Evolutionary conservation across 768 basidiomycete species (phyloP).

Genomic region (Udeniomyces megalosporus): DNA sequence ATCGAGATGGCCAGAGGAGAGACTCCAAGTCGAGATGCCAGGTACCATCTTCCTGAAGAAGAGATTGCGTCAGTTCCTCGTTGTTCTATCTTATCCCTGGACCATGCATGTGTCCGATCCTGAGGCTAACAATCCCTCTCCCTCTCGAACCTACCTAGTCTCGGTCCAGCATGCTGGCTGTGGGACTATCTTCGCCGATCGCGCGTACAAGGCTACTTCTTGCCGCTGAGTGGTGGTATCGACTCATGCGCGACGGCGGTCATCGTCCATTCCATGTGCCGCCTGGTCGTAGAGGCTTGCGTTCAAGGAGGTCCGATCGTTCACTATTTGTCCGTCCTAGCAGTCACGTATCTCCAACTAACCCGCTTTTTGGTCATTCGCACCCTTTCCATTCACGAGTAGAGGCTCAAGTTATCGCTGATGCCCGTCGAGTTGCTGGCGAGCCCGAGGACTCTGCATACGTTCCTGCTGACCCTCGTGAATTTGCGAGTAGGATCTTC

Average conservation of each 20-base stretch:
- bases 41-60: slow-evolving; percentile 79
- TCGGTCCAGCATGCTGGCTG: slow-evolving; percentile 98
- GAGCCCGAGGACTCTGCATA: slow-evolving; percentile 68
- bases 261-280: slow-evolving; percentile 93
- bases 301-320: slow-evolving; percentile 45
- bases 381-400: slow-evolving; percentile 9
- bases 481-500: slow-evolving; percentile 74
- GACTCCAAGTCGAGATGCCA: slow-evolving; percentile 39
- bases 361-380: not conserved
- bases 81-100: not conserved
- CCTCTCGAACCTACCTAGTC: slow-evolving; percentile 33
- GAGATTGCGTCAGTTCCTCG: slow-evolving; percentile 72
- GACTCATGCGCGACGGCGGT: slow-evolving; percentile 94
- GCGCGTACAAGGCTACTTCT: slow-evolving; percentile 80
- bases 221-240: slow-evolving; percentile 89
- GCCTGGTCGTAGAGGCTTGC: slow-evolving; percentile 60
- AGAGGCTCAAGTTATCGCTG: slow-evolving; percentile 74
- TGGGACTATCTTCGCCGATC: slow-evolving; percentile 98
- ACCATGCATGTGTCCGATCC: not conserved
- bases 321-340: not conserved
- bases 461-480: slow-evolving; percentile 67
- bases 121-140: not conserved
- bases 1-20: slow-evolving; percentile 39
- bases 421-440: slow-evolving; percentile 76
- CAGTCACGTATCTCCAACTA: not conserved